These are phyloP conservation scores for Cyclaneusma minus DNA, from an alignment of 2,329 filamentous ascomycete species.

Conservation along the genomic window DNA sequence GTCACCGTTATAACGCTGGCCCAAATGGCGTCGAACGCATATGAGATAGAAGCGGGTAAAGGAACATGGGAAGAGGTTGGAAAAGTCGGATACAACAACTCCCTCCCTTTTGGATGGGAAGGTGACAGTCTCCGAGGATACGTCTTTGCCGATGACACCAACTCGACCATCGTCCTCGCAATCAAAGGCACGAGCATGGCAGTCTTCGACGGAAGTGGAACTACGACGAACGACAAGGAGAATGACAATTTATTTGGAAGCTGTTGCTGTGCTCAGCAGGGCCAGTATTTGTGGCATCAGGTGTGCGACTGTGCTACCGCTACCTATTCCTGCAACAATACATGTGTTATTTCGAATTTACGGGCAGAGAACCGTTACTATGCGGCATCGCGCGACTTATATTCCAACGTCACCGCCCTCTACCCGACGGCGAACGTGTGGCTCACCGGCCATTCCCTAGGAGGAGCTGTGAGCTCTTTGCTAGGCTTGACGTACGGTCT, in stretches of 20 bases:
- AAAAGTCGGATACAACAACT: constrained; percentile 62
- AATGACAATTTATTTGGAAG: constrained; percentile 98
- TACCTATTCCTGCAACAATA: constrained; percentile 83
- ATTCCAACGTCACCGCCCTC: constrained; percentile 77
- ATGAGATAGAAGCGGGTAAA: constrained; percentile 55
- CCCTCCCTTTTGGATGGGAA: constrained; percentile 85
- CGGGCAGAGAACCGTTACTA: constrained; percentile 83
- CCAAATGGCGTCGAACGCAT: constrained; percentile 79
- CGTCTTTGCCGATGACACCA: constrained; percentile 74
- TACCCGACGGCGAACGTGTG: constrained; percentile 78
- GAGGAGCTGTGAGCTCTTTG: constrained; percentile 77
- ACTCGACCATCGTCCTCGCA: constrained; percentile 79
- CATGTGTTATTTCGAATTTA: constrained; percentile 65
- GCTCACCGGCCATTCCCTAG: constrained; percentile 84
- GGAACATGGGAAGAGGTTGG: constrained; percentile 78
- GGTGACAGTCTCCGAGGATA: constrained; percentile 79
- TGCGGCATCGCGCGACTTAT: constrained; percentile 73
- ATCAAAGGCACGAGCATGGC: constrained; percentile 84
- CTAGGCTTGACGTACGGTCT: constrained; percentile 82
- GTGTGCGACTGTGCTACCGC: constrained; percentile 85
- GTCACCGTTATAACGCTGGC: constrained; percentile 72
- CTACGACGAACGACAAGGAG: constrained; percentile 91
- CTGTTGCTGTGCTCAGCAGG: constrained; percentile 91
- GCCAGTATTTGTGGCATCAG: constrained; percentile 76
- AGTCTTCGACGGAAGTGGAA: constrained; percentile 91